Evolutionary conservation across 2,329 filamentous ascomycete genomes (phyloP).

Genomic region (Lasiodiplodia sp.): DNA sequence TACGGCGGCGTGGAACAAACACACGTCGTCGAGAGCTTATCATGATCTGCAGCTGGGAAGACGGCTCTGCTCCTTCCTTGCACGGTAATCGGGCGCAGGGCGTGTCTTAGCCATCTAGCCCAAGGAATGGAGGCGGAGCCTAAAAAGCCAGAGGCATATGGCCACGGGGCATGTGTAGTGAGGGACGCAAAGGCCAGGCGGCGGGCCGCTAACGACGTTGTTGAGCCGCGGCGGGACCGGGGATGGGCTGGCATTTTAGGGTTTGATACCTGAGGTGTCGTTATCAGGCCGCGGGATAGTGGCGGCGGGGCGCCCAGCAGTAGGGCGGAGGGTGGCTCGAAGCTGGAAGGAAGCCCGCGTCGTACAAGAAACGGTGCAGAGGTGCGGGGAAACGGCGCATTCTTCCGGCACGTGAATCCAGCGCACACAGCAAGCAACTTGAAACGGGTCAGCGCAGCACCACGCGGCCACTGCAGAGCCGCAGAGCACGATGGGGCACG

Average conservation of each 20-base stretch:
- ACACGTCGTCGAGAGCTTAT: constrained; percentile 7
- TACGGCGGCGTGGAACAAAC: neutral
- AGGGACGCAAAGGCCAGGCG: neutral
- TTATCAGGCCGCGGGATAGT: neutral
- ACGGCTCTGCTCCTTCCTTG: constrained; percentile 1
- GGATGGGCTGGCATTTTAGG: neutral
- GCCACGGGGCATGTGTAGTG: no score
- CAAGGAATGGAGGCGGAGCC: neutral
- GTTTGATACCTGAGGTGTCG: neutral
- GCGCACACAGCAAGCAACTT: no score
- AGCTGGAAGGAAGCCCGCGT: constrained; percentile 1
- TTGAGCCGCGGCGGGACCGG: neutral
- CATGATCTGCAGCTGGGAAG: neutral
- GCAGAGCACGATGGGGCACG: neutral
- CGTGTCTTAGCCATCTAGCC: neutral
- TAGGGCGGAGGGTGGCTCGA: neutral
- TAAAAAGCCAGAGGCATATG: neutral
- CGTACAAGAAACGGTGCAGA: neutral
- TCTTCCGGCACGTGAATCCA: constrained; percentile 5
- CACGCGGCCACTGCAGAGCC: constrained; percentile 12
- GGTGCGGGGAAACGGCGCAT: constrained; percentile 18
- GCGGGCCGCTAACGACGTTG: neutral
- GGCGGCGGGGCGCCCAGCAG: neutral
- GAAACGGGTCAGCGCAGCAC: constrained; percentile 7
- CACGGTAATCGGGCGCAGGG: neutral